phyloP scores from a whole-genome alignment of 257 asterid genomes.

The Solanum dulcamara region DNA sequence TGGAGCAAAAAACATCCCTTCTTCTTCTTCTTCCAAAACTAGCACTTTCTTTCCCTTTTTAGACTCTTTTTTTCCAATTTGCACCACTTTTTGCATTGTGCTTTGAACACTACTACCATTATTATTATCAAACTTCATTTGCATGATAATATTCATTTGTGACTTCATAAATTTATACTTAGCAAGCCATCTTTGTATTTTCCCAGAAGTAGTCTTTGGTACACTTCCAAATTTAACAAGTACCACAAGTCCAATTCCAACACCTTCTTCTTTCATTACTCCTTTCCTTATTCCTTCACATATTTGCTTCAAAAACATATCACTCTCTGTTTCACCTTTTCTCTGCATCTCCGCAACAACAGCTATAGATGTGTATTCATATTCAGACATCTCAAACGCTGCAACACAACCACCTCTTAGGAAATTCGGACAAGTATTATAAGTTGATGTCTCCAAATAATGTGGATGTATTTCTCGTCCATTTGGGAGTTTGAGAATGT shows the following conservation, averaged over 20 bases:
- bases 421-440: conserved; percentile 14
- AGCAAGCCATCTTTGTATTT: conserved; percentile 60
- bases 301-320: conserved; percentile 1
- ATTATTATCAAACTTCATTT: conserved; percentile 21
- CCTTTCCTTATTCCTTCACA: conserved; percentile 38
- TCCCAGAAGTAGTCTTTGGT: conserved; percentile 84
- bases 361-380: background rate
- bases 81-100: background rate
- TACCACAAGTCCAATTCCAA: conserved; percentile 37
- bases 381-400: conserved; percentile 18
- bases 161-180: conserved; percentile 25
- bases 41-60: background rate
- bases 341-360: conserved; percentile 51
- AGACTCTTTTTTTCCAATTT: background rate
- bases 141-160: conserved; percentile 29
- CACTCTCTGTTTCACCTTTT: conserved; percentile 1
- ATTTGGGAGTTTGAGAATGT: conserved; percentile 26
- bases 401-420: conserved; percentile 63
- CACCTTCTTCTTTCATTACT: conserved; percentile 20
- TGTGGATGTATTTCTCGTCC: conserved; percentile 51
- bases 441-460: conserved; percentile 56
- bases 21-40: background rate
- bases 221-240: conserved; percentile 47
- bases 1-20: conserved; percentile 4
- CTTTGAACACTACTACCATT: background rate